These are phyloP conservation scores for Starmera quercuum DNA, from an alignment of 805 yeast genomes.

Conservation along the genomic window DNA sequence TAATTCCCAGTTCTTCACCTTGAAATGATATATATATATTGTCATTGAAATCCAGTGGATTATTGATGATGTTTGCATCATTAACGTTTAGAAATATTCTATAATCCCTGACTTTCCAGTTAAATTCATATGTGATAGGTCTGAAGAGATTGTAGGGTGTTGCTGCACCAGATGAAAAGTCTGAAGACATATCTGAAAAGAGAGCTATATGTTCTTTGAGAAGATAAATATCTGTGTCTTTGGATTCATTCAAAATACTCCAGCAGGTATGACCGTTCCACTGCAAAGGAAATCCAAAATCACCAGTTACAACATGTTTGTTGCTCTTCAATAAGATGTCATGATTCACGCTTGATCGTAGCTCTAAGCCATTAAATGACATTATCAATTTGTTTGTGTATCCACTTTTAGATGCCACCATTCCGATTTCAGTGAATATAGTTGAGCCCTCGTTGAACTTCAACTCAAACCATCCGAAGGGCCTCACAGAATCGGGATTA, in stretches of 20 bases:
- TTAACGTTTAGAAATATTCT: constrained; percentile 71
- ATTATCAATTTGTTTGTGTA: constrained; percentile 42
- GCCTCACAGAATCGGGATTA: constrained; percentile 36
- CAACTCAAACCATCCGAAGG: constrained; percentile 91
- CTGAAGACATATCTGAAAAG: constrained; percentile 63
- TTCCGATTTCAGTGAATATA: constrained; percentile 37
- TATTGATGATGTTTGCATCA: constrained; percentile 81
- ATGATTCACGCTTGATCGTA: constrained; percentile 83
- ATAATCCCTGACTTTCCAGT: constrained; percentile 54
- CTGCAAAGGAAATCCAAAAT: constrained; percentile 60
- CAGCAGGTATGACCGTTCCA: constrained; percentile 81
- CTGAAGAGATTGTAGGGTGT: constrained; percentile 70
- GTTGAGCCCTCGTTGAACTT: constrained; percentile 49
- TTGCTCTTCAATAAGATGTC: constrained; percentile 64
- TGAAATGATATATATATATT: constrained; percentile 70
- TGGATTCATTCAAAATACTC: constrained; percentile 48
- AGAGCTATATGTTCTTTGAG: constrained; percentile 78
- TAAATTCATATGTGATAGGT: constrained; percentile 56
- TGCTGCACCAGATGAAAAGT: constrained; percentile 68
- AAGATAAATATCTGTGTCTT: constrained; percentile 50
- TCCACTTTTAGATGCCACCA: constrained; percentile 48
- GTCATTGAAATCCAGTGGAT: constrained; percentile 77
- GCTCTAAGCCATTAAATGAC: constrained; percentile 46
- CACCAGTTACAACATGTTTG: constrained; percentile 44
- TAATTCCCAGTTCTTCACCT: constrained; percentile 47